Base-by-base conservation (phyloP, 306 rosid genomes). In the Trichosanthes truncata region DNA sequence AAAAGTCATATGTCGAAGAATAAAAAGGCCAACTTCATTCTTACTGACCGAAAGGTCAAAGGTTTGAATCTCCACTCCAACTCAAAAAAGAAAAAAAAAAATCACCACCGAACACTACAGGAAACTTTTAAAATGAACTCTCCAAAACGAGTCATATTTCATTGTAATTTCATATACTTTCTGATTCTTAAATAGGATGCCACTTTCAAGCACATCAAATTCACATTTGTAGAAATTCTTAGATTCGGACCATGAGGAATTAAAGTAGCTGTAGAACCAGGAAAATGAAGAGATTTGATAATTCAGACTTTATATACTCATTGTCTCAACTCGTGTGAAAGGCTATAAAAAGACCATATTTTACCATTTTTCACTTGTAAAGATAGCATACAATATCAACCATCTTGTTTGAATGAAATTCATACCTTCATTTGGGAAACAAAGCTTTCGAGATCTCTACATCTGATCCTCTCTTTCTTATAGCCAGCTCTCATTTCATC, bases 381-480 rank as follows among this genome's bases (percentile, higher is more conserved):
- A 45, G 14, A 53, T 57, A 35, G 21, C 69, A 21, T 31, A 21
- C 71, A 36, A 45, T 77, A 12, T 77, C 52, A 20, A 62, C 31
- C 33, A 26, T 73, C 13, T 74, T 61, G 67, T 26, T n/a, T 57
- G 51, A 51, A 40, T 66, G 59, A 38, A 20, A 67, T 21, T 81
- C 80, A 61, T 88, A 93, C 96, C 96, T 93, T 86, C 83, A 93
- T 81, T 78, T 83, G 87, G 41, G 96, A 91, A 73, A 88, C 82
- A 68, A 72, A 74, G 85, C 89, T 79, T 83, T 89, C 91, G 20
- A 87, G 85, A 81, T 93, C 96, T 71, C 87, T 80, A 86, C 91
- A 87, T 87, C 87, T 84, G 83, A 88, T 88, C 87, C 85, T 91
- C 80, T 89, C 97, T 84, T 88, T 84, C 81, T 84, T 87, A 89